Evolutionary conservation across 306 rosid genomes (phyloP), one percentile per base, ranked within the genome.

Genomic region (Cicer bijugum): DNA sequence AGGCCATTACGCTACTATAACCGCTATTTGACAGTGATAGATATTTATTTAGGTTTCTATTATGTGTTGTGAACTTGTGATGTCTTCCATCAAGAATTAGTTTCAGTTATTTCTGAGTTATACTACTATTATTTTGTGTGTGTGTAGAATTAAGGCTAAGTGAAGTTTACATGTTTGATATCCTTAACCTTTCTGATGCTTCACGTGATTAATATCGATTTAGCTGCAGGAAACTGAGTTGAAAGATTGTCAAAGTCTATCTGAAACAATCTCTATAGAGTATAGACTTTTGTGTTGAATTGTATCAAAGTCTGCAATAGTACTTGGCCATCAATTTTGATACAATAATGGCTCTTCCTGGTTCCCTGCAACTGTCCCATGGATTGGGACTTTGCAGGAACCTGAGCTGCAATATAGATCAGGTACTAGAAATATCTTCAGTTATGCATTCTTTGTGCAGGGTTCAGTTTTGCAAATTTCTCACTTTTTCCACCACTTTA

Each of bases 351-450:
- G 92, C 89, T 84, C 86, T 87, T 75, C 82, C 88, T 60, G 89
- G 91, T 86, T 94, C 94, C 20, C 78, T 91, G 96, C 95, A 91
- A 77, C 74, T 91, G 80, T 79, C 98, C 84, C 80, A 66, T 78
- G 90, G 82, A 28, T 78, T 84, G 86, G 97, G 91, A 82, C 88
- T 84, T 81, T 84, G 94, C 88, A 82, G 83, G 81, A 82, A 85
- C 84, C 90, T 56, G 64, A 83, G 74, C 74, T 74, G 51, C 78
- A 76, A 76, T 68, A 80, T 79, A 81, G 79, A 81, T 71, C 57
- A 40, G 96, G 97, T 94, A 84, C 67, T 6, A 19, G 39, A 12
- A 53, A 48, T 76, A 33, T 48, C 12, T 68, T 38, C 6, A n/a
- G 42, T 69, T 73, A 10, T 57, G 52, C 23, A 3, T 74, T 37